Conservation (phyloP, 495 filamentous ascomycete genomes). For the Neurospora terricola region DNA sequence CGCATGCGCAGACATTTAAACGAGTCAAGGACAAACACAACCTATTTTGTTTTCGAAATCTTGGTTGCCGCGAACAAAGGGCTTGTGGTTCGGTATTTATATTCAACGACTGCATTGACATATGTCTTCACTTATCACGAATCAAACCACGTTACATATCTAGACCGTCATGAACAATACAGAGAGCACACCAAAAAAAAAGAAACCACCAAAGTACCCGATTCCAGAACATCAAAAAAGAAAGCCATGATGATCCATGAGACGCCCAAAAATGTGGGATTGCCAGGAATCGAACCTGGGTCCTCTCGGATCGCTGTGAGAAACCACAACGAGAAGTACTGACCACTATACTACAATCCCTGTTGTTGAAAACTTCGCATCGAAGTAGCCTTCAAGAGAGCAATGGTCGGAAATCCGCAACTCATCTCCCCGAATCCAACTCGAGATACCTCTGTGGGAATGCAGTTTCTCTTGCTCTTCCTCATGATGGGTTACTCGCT, state of each 20-base stretch:
- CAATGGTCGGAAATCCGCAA: neutral
- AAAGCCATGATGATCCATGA: neutral
- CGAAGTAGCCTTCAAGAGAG: neutral
- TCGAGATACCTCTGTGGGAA: neutral
- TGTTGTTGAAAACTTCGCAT: neutral
- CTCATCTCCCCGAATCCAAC: neutral
- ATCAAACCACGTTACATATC: too few relatives aligned
- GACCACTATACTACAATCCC: neutral
- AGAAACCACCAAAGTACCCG: neutral
- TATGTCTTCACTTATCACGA: neutral
- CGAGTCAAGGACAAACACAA: neutral
- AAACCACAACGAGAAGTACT: neutral
- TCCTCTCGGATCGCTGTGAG: neutral
- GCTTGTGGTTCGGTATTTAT: neutral
- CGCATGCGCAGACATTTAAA: neutral
- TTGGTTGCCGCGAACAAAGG: neutral
- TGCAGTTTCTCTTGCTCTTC: neutral
- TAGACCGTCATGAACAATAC: too few relatives aligned
- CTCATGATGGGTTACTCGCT: neutral
- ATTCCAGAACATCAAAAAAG: neutral
- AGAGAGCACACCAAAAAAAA: neutral
- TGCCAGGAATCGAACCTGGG: neutral
- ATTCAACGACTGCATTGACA: neutral
- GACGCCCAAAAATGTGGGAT: neutral
- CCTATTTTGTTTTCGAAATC: neutral